Evolutionary conservation across 164 flowering plant genomes (phyloP), one percentile per base, ranked within the genome.

Genomic region (Chimonanthus praecox): DNA sequence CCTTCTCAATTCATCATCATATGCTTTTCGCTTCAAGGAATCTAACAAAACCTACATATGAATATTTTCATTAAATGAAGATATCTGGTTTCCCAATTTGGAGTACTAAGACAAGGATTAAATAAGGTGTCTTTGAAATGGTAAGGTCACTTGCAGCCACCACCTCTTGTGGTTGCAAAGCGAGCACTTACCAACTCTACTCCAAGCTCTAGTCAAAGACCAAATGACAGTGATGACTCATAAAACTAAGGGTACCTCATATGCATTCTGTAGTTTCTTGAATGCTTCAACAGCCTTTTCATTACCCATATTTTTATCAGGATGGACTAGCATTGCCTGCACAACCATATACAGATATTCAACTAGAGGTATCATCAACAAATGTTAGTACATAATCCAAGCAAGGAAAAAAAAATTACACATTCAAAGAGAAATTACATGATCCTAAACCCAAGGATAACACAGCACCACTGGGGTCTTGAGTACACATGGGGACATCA

Each of bases 241-340:
- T 3, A 16, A 61, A 71, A 45, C 11, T 46, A 67, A 67, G 43
- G 4, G 7, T 74, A 94, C 99, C 98, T 96, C 99, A 68, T 96
- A 94, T 50, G 97, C 99, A 84, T 96, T 96, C 79, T 96, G 99
- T 82, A 96, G 98, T 75, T 92, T 96, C 83, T 96, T 90, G 83
- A 96, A 96, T 76, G 99, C 98, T 80, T 96, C 99, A n/a, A 88
- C 98, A 78, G 99, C 98, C 78, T 90, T 94, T 78, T 94, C 99
- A 78, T 96, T 89, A 48, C 99, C 97, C 95, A 88, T 90, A 79
- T 96, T 96, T 85, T 96, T 94, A 84, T 96, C 99, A 74, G 99
- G 99, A 83, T 96, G 99, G 72, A 96, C 99, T 68, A 96, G 87
- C 95, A 96, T 96, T 66, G 99, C 99, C 99, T 96, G 78, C 63